Evolutionary conservation across 1,139 yeast species (phyloP), one percentile per base, ranked within the genome.

Genomic region (Hemisphaericaspora lyxosophila): DNA sequence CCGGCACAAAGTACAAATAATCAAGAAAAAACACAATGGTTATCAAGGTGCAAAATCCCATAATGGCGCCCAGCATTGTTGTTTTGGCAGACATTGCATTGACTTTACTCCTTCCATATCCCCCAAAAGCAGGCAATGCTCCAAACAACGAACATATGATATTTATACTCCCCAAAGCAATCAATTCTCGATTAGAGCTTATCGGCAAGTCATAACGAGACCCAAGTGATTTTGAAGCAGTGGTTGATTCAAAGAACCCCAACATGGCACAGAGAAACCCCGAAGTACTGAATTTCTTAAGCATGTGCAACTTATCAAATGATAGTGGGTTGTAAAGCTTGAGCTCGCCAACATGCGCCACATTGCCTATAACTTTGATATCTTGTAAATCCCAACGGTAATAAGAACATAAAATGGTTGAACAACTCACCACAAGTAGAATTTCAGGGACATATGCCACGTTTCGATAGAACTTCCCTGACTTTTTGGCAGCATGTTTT

Each of bases 201-300:
- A 84, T 78, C 0, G 87, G 84, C 30, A 79, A 57, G 48, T 81
- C 80, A 43, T 76, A 83, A 49, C 68, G 73, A 26, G 84, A 82
- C 43, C 81, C 96, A 41, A 75, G 70, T 7, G 85, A 84, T 64
- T 86, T 85, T 25, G 92, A 86, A 1, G 97, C 97, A 0, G 96
- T 89, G 0, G 97, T 86, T 4, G 96, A 84, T 58, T 92, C 97
- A 52, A 92, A 87, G 52, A 92, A 87, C 0, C 98, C 98, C 29
- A 92, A 66, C 60, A 89, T 78, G 0, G 97, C 95, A 46, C 89
- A 82, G 43, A 85, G 73, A 44, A 89, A 80, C 0, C 87, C 81
- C 0, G 83, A 70, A 3, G 80, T 67, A 42, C 78, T 68, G 30
- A 82, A 59, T 17, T 60, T 55, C 37, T 62, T 67, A 52, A 72